phyloP scores from a whole-genome alignment of 2,329 filamentous ascomycete species.

The Hirsutella rhossiliensis region DNA sequence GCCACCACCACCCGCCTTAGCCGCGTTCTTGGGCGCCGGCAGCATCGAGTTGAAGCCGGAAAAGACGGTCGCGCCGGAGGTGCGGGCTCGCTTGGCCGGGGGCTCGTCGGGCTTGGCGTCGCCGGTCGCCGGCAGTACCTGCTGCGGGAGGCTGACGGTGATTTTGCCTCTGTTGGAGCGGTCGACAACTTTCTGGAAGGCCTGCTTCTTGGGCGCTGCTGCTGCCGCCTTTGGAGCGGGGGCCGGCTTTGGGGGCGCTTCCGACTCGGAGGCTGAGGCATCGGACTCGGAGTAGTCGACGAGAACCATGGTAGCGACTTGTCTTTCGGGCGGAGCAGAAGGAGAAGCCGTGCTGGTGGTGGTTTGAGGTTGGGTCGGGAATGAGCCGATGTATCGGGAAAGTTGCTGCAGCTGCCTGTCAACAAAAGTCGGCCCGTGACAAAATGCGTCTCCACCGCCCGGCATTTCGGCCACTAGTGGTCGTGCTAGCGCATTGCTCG shows the following conservation, averaged over 20 bases:
- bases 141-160: conserved; percentile 60
- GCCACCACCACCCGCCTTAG: conserved; percentile 14
- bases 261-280: conserved; percentile 54
- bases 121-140: conserved; percentile 24
- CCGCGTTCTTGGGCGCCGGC: conserved; percentile 63
- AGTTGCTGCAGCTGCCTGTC: too few relatives aligned
- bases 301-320: conserved; percentile 49
- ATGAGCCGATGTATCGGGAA: too few relatives aligned
- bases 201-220: conserved; percentile 34
- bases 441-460: too few relatives aligned
- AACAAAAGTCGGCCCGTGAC: too few relatives aligned
- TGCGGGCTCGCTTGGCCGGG: conserved; percentile 60
- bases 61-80: conserved; percentile 47
- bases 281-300: conserved; percentile 77
- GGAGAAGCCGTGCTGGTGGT: not conserved
- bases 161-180: conserved; percentile 75
- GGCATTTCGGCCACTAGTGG: too few relatives aligned
- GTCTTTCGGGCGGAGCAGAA: not conserved
- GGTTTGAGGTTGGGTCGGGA: not conserved
- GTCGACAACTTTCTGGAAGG: conserved; percentile 72
- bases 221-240: conserved; percentile 11
- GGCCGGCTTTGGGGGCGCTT: conserved; percentile 14
- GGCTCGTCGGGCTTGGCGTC: conserved; percentile 21
- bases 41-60: conserved; percentile 78
- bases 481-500: too few relatives aligned